These are phyloP conservation scores for Elsinoe ampelina DNA, from an alignment of 2,329 filamentous ascomycete species.

Conservation along the genomic window DNA sequence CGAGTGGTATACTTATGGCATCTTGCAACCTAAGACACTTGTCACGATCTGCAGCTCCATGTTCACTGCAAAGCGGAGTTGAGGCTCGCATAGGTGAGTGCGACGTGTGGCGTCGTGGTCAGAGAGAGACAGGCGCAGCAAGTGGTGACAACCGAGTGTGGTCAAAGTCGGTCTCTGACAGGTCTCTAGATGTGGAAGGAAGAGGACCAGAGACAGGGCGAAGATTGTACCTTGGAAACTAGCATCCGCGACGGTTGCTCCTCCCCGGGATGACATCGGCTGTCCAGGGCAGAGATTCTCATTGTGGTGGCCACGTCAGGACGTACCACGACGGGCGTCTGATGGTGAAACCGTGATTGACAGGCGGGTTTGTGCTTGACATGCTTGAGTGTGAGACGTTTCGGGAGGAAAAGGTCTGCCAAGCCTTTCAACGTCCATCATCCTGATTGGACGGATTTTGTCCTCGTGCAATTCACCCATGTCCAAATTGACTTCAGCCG, in stretches of 20 bases:
- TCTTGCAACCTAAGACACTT: neutral
- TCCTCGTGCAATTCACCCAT: neutral
- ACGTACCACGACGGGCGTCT: neutral
- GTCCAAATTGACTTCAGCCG: neutral
- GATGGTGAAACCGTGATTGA: constrained; percentile 8
- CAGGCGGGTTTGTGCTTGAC: neutral
- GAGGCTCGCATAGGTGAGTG: neutral
- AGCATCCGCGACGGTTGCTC: neutral
- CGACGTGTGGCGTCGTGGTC: neutral
- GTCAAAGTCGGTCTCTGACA: neutral
- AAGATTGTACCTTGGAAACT: neutral
- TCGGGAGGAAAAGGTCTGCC: neutral
- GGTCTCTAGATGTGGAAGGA: neutral
- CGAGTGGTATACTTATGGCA: neutral
- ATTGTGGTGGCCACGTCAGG: neutral
- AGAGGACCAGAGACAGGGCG: constrained; percentile 8
- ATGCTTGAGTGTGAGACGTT: constrained; percentile 11
- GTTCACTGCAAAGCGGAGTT: neutral
- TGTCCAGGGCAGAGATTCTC: neutral
- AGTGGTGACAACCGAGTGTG: neutral
- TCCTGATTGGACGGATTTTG: neutral
- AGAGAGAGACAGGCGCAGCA: neutral
- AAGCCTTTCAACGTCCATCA: neutral
- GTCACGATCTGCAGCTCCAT: neutral
- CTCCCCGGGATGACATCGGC: constrained; percentile 1